Evolutionary conservation across 2,329 filamentous ascomycete species (phyloP), one percentile per base, ranked within the genome.

Genomic region (Diatrype stigma): DNA sequence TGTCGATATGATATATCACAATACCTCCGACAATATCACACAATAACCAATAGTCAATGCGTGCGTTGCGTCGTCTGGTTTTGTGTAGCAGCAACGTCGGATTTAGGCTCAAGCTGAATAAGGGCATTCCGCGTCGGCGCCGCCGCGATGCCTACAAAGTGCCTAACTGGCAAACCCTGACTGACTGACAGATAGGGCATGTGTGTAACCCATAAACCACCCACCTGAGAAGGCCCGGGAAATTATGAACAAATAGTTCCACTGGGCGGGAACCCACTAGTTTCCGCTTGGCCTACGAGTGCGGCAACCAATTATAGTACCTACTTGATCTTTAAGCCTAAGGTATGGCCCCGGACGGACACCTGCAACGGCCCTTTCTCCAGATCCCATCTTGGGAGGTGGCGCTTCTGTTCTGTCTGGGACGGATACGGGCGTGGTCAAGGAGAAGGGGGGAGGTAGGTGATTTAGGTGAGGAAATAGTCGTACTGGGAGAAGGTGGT

Each of bases 131-230:
- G 6, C 40, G 16, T 16, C 22, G 40, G 21, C 22, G 40, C 21
- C 19, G 37, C 17, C 17, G 37, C 17, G 10, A 22, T n/a, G n/a
- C n/a, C n/a, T n/a, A n/a, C 26, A 10, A 30, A 30, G 34, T 37
- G 34, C n/a, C n/a, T n/a, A n/a, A n/a, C n/a, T n/a, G n/a, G n/a
- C n/a, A n/a, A n/a, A n/a, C n/a, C n/a, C n/a, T n/a, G n/a, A n/a
- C n/a, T n/a, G n/a, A n/a, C n/a, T n/a, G n/a, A n/a, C n/a, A n/a
- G n/a, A n/a, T n/a, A n/a, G n/a, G n/a, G n/a, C n/a, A 44, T 11
- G 11, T 44, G 40, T 44, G 40, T 44, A 44, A 44, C 40, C 22
- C n/a, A n/a, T n/a, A n/a, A n/a, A n/a, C n/a, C n/a, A n/a, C n/a
- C n/a, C 40, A 44, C 22, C 40, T 44, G 21, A 26, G 22, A 12